Evolutionary conservation across 495 filamentous ascomycete genomes (phyloP).

Genomic region (Penicillium samsonianum): DNA sequence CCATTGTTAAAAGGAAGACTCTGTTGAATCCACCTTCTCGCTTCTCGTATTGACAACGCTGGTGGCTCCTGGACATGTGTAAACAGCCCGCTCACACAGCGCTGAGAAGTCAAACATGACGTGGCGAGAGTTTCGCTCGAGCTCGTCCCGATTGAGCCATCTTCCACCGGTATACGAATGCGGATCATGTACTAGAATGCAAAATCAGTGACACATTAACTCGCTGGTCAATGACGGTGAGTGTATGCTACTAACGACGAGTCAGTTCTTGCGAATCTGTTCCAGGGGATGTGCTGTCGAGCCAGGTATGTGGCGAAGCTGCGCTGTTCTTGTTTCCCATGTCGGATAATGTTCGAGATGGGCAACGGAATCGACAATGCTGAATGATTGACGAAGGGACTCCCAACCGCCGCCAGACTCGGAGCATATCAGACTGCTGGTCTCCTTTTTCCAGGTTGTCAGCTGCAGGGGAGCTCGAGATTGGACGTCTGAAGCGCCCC

Average conservation of each 20-base stretch:
- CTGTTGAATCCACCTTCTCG: slow-evolving; percentile 46
- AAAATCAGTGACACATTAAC: slow-evolving; percentile 5
- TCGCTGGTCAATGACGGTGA: background rate
- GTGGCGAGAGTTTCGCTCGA: slow-evolving; percentile 38
- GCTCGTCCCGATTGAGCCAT: slow-evolving; percentile 45
- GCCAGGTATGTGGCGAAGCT: background rate
- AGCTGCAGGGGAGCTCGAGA: background rate
- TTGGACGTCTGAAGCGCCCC: background rate
- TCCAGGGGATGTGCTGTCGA: background rate
- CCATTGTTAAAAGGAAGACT: slow-evolving; percentile 42
- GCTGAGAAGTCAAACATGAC: slow-evolving; percentile 43
- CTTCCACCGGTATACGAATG: slow-evolving; percentile 42
- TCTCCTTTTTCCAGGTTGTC: background rate
- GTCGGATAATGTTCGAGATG: slow-evolving; percentile 6
- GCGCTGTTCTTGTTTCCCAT: slow-evolving; percentile 10
- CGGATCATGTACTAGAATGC: slow-evolving; percentile 33
- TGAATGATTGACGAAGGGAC: background rate
- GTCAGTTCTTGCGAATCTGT: background rate
- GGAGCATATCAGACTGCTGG: background rate
- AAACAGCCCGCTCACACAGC: slow-evolving; percentile 34
- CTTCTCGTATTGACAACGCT: slow-evolving; percentile 37
- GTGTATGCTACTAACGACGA: slow-evolving; percentile 1
- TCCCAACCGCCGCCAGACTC: background rate
- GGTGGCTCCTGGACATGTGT: slow-evolving; percentile 30
- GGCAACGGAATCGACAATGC: background rate